phyloP scores from a whole-genome alignment of 768 basidiomycete species.

The Tylopilus felleus region DNA sequence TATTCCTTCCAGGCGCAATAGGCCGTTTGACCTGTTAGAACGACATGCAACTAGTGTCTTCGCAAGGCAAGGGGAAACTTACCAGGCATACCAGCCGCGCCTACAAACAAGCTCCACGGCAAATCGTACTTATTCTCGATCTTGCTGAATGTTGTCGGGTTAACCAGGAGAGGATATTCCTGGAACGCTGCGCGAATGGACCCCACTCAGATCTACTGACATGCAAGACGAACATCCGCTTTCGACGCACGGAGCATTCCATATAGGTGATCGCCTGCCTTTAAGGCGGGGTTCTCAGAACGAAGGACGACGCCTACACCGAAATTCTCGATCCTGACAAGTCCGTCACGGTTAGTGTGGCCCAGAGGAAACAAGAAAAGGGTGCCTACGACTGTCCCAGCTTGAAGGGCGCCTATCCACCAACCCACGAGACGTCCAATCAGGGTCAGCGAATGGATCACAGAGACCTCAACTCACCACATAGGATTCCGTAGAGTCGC shows the following conservation, averaged over 20 bases:
- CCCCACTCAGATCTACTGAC: not conserved
- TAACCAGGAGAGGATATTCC: slow-evolving; percentile 1
- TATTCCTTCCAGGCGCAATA: slow-evolving; percentile 8
- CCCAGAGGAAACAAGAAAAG: not conserved
- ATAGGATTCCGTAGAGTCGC: not conserved
- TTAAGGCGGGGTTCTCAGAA: slow-evolving; percentile 2
- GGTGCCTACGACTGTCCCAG: not conserved
- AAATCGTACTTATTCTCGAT: not conserved
- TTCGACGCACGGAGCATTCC: not conserved
- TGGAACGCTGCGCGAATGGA: not conserved
- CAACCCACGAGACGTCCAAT: not conserved
- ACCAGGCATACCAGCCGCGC: slow-evolving; percentile 5
- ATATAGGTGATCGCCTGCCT: slow-evolving; percentile 3
- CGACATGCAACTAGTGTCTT: not conserved
- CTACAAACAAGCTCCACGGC: slow-evolving; percentile 2
- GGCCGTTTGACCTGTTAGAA: slow-evolving; percentile 1
- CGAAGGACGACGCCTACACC: not conserved
- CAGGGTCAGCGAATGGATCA: not conserved
- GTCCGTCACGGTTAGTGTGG: not conserved
- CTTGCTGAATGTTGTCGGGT: not conserved
- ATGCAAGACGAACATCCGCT: not conserved
- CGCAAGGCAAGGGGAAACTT: not conserved
- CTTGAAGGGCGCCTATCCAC: not conserved
- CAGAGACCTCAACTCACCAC: not conserved
- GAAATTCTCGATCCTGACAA: not conserved